phyloP scores from a whole-genome alignment of 73 alveolate genomes.

The Breviolum minutum region DNA sequence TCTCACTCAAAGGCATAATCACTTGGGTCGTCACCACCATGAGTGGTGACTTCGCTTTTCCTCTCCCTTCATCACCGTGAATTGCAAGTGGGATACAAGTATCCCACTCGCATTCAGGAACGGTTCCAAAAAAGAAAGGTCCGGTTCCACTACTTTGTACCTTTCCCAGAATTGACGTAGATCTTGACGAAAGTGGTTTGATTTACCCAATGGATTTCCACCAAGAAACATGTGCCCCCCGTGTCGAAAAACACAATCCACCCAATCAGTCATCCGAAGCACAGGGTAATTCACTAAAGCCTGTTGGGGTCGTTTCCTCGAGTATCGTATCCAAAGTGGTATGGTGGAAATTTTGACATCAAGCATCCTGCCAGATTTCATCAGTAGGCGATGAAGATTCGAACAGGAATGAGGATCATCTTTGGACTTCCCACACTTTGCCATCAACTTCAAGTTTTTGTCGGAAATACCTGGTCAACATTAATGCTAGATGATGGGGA shows the following conservation, averaged over 20 bases:
- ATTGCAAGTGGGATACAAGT: background rate
- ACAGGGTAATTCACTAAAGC: background rate
- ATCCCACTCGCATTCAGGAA: background rate
- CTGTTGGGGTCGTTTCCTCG: background rate
- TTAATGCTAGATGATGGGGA: too few relatives aligned
- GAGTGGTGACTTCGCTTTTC: background rate
- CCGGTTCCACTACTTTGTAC: background rate
- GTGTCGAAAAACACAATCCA: background rate
- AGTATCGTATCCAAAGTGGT: background rate
- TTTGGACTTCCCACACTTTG: background rate
- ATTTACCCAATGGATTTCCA: background rate
- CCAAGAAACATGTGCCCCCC: background rate
- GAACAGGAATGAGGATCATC: background rate
- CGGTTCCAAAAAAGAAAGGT: background rate
- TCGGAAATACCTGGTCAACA: background rate
- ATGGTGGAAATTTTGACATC: background rate
- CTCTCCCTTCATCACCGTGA: conserved; percentile 48
- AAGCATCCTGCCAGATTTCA: background rate
- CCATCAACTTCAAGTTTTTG: background rate
- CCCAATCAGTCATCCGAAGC: background rate
- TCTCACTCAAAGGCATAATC: background rate
- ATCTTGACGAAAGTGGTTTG: background rate
- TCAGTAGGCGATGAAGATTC: background rate
- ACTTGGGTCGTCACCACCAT: background rate
- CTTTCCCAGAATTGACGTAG: background rate